Base-by-base conservation (phyloP, 768 basidiomycete genomes). In the Tulasnella sp. region DNA sequence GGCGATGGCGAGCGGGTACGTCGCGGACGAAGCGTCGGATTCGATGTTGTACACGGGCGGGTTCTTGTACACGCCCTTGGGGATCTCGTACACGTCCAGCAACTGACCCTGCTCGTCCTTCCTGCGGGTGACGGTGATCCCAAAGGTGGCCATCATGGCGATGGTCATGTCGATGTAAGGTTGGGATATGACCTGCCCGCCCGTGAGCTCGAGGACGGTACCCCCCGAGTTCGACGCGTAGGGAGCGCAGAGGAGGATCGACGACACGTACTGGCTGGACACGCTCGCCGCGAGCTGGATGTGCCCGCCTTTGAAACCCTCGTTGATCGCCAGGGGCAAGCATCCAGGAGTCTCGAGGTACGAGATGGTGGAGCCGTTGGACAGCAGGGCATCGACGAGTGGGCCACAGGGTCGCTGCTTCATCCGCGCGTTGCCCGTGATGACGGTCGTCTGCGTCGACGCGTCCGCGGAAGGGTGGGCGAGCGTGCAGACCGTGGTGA, bases 151-250 rank as follows among this genome's bases (percentile, higher is more conserved):
- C 98, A 99, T 99, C 93, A 99, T 98, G 12, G 96, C 92, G 82
- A 98, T 93, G 12, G 98, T 99, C 98, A 99, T 98, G 86, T 99
- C 97, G 85, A 99, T 99, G 87, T 99, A 99, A 0, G 96, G 96
- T 86, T 99, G 97, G 7, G 96, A 98, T 84, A 99, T 98, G 84
- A 99, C 98, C 80, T 94, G 92, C 0, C 96, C 97, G 16, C 97
- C 98, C 0, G 91, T 93, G 81, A 99, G 90, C 86, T 98, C 93
- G 76, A 99, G 91, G 2, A 91, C 92, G 80, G 98, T 90, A 0
- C 78, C 78, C 27, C 21, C 36, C n/a, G 93, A 88, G 83, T 94
- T 88, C 39, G 85, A 83, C 1, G 97, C 96, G 83, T 99, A 99
- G 1, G 97, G 98, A 0, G 98, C 97, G 84, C 96, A 98, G 52